Evolutionary conservation across 2,329 filamentous ascomycete species (phyloP).

Genomic region (Microcera coccophila): DNA sequence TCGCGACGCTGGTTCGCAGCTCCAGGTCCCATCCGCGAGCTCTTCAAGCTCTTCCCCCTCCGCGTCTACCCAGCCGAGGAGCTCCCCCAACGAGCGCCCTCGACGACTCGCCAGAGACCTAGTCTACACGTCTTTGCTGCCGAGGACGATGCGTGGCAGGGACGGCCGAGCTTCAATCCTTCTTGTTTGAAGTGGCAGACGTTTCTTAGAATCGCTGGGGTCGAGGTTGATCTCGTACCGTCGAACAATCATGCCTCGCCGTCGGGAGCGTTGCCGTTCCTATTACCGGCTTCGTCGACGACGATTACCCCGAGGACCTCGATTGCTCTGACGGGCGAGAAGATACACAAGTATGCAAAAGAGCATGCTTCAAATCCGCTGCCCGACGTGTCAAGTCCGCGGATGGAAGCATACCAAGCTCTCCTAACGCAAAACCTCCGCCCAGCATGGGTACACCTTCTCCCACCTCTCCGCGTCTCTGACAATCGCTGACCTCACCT

Average conservation of each 20-base stretch:
- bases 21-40: conserved; percentile 70
- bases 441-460: conserved; percentile 69
- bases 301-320: conserved; percentile 46
- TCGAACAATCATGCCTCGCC: conserved; percentile 95
- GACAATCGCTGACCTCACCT: conserved; percentile 7
- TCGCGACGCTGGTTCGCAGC: conserved; percentile 49
- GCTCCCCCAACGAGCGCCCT: conserved; percentile 59
- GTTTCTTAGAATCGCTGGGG: conserved; percentile 71
- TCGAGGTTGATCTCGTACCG: conserved; percentile 62
- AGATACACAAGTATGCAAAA: conserved; percentile 65
- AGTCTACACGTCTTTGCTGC: conserved; percentile 75
- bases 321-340: conserved; percentile 49
- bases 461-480: background rate
- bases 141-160: conserved; percentile 55
- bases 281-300: conserved; percentile 54
- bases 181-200: conserved; percentile 96
- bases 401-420: conserved; percentile 71
- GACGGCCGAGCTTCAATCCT: conserved; percentile 80
- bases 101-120: conserved; percentile 41
- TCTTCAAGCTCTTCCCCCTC: conserved; percentile 85
- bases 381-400: conserved; percentile 49
- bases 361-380: conserved; percentile 38
- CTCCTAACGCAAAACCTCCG: conserved; percentile 75
- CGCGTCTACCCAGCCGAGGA: conserved; percentile 69
- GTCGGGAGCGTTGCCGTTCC: conserved; percentile 80